Conservation (phyloP, 179 eudicot species). For the Beta corolliflora region DNA sequence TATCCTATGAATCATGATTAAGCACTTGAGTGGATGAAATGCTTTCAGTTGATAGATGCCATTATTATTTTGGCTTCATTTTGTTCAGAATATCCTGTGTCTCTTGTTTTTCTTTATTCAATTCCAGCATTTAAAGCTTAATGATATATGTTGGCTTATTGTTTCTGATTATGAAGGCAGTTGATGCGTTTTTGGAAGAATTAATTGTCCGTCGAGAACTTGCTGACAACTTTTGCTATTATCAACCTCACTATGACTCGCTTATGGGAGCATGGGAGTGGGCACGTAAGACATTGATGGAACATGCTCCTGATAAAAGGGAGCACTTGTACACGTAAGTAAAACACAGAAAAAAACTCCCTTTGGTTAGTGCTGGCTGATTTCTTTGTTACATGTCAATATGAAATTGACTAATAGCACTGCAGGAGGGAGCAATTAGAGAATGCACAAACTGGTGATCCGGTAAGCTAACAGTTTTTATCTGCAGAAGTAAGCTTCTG, state of each 20-base stretch:
- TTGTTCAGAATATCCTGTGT: not conserved
- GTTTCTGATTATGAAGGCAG: conserved; percentile 56
- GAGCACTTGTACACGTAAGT: conserved; percentile 89
- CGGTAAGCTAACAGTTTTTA: conserved; percentile 48
- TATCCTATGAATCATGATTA: conserved; percentile 17
- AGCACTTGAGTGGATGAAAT: not conserved
- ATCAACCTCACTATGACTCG: conserved; percentile 92
- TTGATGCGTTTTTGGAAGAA: conserved; percentile 92
- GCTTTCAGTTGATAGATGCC: not conserved
- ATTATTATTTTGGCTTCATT: not conserved
- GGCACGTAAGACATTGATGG: conserved; percentile 91
- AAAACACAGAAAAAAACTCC: not conserved
- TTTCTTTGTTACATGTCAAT: not conserved
- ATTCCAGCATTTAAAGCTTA: not conserved
- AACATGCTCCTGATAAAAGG: conserved; percentile 87
- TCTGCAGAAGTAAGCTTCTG: not conserved
- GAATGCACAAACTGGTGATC: conserved; percentile 94
- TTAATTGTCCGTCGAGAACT: conserved; percentile 92
- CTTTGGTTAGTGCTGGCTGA: conserved; percentile 5
- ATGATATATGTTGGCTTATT: not conserved
- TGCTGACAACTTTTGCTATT: conserved; percentile 91
- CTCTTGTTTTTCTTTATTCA: not conserved
- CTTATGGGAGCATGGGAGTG: conserved; percentile 96
- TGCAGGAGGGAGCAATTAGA: conserved; percentile 94
- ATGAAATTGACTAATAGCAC: conserved; percentile 12